Conservation (phyloP, 352 stramenopile species). For the Phytopythium montanum region DNA sequence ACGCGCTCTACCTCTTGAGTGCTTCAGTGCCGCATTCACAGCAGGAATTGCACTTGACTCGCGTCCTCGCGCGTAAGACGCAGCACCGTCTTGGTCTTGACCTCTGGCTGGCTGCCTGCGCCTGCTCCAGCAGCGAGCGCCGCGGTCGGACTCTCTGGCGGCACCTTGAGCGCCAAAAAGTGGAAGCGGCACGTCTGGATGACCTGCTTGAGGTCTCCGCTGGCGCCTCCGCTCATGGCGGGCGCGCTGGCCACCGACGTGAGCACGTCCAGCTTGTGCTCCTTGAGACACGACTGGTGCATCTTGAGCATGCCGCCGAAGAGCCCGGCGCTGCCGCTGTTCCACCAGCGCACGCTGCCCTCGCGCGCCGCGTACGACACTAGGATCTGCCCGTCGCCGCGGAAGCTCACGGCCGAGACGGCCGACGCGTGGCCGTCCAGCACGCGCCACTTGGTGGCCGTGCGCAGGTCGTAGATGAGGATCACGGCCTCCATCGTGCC, state of each 20-base stretch:
- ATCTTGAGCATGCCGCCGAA: conserved; percentile 87
- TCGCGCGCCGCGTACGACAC: conserved; percentile 82
- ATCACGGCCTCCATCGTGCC: conserved; percentile 88
- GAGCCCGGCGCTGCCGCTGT: conserved; percentile 69
- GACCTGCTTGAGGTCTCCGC: conserved; percentile 70
- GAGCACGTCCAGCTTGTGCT: conserved; percentile 68
- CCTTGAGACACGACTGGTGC: conserved; percentile 84
- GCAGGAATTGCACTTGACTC: conserved; percentile 77
- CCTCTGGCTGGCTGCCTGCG: conserved; percentile 6
- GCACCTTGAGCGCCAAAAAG: conserved; percentile 52
- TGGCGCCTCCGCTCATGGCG: conserved; percentile 49
- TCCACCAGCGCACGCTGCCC: conserved; percentile 82
- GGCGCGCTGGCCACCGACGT: conserved; percentile 38
- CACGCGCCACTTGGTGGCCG: conserved; percentile 86
- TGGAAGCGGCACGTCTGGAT: conserved; percentile 85
- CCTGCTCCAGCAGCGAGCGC: not conserved
- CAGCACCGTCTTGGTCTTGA: conserved; percentile 43
- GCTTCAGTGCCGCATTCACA: conserved; percentile 21
- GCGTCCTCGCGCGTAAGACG: conserved; percentile 74
- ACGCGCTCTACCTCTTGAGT: not conserved
- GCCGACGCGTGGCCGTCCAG: conserved; percentile 74
- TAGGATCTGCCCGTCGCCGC: conserved; percentile 67
- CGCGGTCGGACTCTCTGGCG: conserved; percentile 18
- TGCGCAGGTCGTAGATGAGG: conserved; percentile 86
- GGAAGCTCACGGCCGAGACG: conserved; percentile 70